Evolutionary conservation across 768 basidiomycete species (phyloP).

Genomic region (Xerocomus brunneocitrinus): DNA sequence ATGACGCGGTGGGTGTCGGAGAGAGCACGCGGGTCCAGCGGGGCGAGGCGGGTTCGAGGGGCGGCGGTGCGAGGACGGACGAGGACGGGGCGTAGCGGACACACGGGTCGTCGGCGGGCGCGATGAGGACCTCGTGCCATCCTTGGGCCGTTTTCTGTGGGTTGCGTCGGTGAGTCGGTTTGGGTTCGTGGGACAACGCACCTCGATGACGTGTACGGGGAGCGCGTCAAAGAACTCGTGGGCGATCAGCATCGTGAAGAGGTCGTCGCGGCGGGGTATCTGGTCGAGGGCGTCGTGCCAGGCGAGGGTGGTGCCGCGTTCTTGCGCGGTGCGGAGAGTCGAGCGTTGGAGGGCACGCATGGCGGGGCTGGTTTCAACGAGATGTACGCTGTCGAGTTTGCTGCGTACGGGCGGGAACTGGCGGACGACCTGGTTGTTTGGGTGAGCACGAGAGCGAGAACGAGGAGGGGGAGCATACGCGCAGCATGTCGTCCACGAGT

Average conservation of each 20-base stretch:
- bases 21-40: constrained; percentile 66
- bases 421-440: constrained; percentile 43
- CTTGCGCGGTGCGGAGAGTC: constrained; percentile 38
- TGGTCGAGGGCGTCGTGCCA: constrained; percentile 80
- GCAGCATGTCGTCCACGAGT: constrained; percentile 81
- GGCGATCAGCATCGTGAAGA: constrained; percentile 83
- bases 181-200: constrained; percentile 26
- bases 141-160: constrained; percentile 68
- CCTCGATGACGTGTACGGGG: constrained; percentile 87
- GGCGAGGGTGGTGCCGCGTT: constrained; percentile 37
- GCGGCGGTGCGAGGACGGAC: not conserved
- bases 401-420: constrained; percentile 38
- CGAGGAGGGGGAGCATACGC: constrained; percentile 42
- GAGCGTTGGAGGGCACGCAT: constrained; percentile 61
- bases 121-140: constrained; percentile 84
- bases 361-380: constrained; percentile 75
- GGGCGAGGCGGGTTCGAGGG: constrained; percentile 11
- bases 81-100: constrained; percentile 22
- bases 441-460: not conserved
- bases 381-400: constrained; percentile 50
- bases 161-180: not conserved
- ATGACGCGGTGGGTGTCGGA: constrained; percentile 47
- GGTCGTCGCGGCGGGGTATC: constrained; percentile 43
- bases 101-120: constrained; percentile 40
- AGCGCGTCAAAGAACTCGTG: constrained; percentile 99